Percentiles rank a stretch among this genome's conserved stretches.
These are phyloP conservation scores for Pichia nakasei DNA, from an alignment of 805 yeast genomes.

Conservation along the genomic window DNA sequence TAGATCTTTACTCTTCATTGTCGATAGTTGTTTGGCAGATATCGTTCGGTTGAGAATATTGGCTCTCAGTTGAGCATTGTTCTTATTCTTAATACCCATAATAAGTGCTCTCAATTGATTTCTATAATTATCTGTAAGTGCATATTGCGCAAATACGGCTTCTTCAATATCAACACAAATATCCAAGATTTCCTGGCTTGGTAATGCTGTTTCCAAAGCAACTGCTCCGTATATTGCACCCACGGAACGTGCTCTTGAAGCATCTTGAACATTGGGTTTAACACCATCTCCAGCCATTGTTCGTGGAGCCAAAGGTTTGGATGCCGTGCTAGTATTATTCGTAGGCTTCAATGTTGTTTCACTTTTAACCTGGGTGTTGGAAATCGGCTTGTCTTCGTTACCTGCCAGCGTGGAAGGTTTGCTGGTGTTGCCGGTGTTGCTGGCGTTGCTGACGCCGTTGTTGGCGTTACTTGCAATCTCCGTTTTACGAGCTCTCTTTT, in stretches of 20 bases:
- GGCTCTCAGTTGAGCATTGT: constrained; percentile 75
- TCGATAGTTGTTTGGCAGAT: constrained; percentile 53
- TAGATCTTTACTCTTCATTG: constrained; percentile 88
- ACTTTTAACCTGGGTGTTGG: too few species aligned
- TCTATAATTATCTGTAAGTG: constrained; percentile 56
- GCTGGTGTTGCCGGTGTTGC: background rate
- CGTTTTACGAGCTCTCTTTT: constrained; percentile 33
- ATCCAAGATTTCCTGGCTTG: constrained; percentile 44
- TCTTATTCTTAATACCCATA: constrained; percentile 80
- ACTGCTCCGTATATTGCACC: constrained; percentile 82
- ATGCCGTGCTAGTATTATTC: constrained; percentile 30
- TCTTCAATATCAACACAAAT: constrained; percentile 66
- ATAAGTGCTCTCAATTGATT: constrained; percentile 80
- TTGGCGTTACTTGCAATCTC: background rate
- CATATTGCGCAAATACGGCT: constrained; percentile 56
- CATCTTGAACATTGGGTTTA: constrained; percentile 54
- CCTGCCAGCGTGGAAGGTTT: too few species aligned
- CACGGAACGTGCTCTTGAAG: constrained; percentile 77
- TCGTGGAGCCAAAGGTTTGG: constrained; percentile 40
- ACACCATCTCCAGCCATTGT: constrained; percentile 78
- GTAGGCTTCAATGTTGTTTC: too few species aligned
- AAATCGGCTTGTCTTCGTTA: too few species aligned
- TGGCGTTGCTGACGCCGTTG: too few species aligned
- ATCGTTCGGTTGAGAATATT: constrained; percentile 63
- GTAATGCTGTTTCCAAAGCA: constrained; percentile 62